Base-by-base conservation (phyloP, 2,329 filamentous ascomycete species). In the Shiraia bambusicola region DNA sequence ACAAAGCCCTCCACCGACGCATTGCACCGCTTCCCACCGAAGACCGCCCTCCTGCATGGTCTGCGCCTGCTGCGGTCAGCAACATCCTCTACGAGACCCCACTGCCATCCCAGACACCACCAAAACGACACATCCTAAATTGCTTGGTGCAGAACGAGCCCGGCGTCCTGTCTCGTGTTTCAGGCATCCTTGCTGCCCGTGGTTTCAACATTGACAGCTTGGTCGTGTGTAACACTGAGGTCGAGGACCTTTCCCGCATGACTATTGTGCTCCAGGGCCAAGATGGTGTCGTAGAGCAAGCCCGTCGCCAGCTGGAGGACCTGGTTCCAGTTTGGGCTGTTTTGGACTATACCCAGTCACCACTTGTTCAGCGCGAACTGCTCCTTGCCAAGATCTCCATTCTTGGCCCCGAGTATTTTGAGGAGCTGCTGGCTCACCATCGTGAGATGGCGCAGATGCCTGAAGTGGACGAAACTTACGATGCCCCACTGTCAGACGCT, bases 201-300 rank as follows among this genome's bases (percentile, higher is more conserved):
- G 93, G 93, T 54, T 98, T 98, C 83, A 98, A 98, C 77, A 98
- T 98, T 63, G 93, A 98, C 79, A 95, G 88, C 40, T 78, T 98
- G 51, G 93, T 98, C 40, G 93, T 98, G 48, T 98, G 93, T 77
- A 93, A 88, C 72, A 98, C 93, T 49, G 93, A 98, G 73, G 91
- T 98, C 17, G 88, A 92, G 60, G 93, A 98, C 64, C 79, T 98
- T 38, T 95, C 89, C 25, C 90, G 93, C 66, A 98, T 98, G 93
- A 98, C 93, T 42, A 97, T 98, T 63, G 93, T 98, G 54, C 79
- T 98, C 37, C 90, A 90, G 41, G 93, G 93, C 11, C 91, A 96
- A 72, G 93, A 97, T 62, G 92, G 92, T 40, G 92, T 97, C 26
- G 90, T 98, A 19, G 93, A 98, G 78, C 93, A 98, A 75, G 93